These are phyloP conservation scores for Lachancea waltii DNA, from an alignment of 805 yeast species.

Conservation along the genomic window DNA sequence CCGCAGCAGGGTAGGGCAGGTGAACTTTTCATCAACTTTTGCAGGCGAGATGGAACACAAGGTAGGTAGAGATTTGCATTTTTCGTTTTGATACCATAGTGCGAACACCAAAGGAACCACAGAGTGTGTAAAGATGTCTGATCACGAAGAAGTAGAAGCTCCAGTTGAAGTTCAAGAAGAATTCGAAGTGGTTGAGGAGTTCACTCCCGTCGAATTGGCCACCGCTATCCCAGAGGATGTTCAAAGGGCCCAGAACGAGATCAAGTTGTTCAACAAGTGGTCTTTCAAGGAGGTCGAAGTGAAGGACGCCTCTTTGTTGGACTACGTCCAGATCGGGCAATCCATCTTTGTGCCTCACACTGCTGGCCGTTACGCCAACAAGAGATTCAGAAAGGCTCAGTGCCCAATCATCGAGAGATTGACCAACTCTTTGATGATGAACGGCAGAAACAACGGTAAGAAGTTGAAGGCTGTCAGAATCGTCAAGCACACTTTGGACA, in stretches of 20 bases:
- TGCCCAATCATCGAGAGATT: slow-evolving; percentile 99
- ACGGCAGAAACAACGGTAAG: slow-evolving; percentile 99
- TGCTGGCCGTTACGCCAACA: slow-evolving; percentile 98
- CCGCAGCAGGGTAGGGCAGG: neutral
- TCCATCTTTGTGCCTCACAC: slow-evolving; percentile 98
- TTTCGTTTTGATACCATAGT: slow-evolving; percentile 4
- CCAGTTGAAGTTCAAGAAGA: slow-evolving; percentile 55
- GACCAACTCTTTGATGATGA: slow-evolving; percentile 99
- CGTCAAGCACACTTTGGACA: slow-evolving; percentile 98
- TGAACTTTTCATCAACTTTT: neutral
- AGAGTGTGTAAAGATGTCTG: slow-evolving; percentile 57
- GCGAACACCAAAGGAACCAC: slow-evolving; percentile 11
- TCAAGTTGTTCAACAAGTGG: slow-evolving; percentile 99
- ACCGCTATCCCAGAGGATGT: slow-evolving; percentile 96
- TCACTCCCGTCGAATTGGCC: slow-evolving; percentile 70
- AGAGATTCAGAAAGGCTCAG: slow-evolving; percentile 99
- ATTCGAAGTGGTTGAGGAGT: slow-evolving; percentile 68
- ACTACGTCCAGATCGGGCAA: slow-evolving; percentile 95
- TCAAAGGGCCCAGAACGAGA: slow-evolving; percentile 91
- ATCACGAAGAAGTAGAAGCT: slow-evolving; percentile 56
- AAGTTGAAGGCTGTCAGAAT: slow-evolving; percentile 99
- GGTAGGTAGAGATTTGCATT: neutral
- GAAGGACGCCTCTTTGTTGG: slow-evolving; percentile 96
- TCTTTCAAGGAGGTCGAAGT: slow-evolving; percentile 95
- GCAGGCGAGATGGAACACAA: neutral